Percentiles rank a stretch among this genome's conserved stretches.
phyloP scores from a whole-genome alignment of 441 rosid genomes.

The Isatis lusitanica region DNA sequence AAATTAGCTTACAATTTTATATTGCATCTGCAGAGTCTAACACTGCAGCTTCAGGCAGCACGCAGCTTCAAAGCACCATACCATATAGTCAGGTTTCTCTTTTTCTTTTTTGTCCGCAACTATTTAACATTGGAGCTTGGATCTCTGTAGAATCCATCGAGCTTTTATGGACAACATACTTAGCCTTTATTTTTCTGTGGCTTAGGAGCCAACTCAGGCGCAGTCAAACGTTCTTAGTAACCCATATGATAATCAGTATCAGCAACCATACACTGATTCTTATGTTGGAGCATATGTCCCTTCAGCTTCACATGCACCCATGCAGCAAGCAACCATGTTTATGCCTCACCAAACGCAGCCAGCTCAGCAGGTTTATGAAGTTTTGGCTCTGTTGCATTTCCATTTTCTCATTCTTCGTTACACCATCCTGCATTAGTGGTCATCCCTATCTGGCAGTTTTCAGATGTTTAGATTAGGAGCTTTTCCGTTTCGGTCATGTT shows the following conservation, averaged over 20 bases:
- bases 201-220: constrained; percentile 44
- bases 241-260: constrained; percentile 66
- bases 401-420: constrained; percentile 1
- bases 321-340: constrained; percentile 49
- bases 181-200: constrained; percentile 29
- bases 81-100: constrained; percentile 60
- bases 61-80: constrained; percentile 46
- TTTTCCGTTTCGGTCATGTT: constrained; percentile 3
- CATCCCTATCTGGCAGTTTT: constrained; percentile 19
- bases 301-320: constrained; percentile 55
- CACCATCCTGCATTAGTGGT: constrained; percentile 11
- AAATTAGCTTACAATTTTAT: constrained; percentile 27
- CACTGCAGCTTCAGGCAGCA: constrained; percentile 40
- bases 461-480: constrained; percentile 26
- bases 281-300: constrained; percentile 54
- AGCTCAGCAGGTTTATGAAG: constrained; percentile 57
- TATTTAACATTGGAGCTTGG: constrained; percentile 5
- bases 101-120: not conserved
- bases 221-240: constrained; percentile 48
- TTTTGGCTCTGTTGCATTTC: constrained; percentile 20
- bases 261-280: constrained; percentile 47
- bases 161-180: constrained; percentile 6
- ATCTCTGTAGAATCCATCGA: constrained; percentile 13
- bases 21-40: constrained; percentile 60
- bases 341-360: constrained; percentile 68